These are phyloP conservation scores for Suillus bovinus DNA, from an alignment of 768 basidiomycete species.

Conservation along the genomic window DNA sequence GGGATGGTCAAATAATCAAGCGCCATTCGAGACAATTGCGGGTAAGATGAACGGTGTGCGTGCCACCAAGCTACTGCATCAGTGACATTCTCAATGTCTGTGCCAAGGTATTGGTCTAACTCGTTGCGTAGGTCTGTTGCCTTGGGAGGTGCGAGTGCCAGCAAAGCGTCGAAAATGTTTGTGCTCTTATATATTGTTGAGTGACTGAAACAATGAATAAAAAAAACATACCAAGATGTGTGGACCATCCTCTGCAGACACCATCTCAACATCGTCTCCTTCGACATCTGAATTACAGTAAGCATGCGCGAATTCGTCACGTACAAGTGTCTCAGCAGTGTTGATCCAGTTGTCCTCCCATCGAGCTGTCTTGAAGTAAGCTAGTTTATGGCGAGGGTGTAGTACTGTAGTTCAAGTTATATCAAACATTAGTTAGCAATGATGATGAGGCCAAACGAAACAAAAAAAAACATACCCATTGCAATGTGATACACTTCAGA, in stretches of 20 bases:
- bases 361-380: conserved; percentile 27
- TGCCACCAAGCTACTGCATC: conserved; percentile 35
- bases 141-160: conserved; percentile 19
- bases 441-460: background rate
- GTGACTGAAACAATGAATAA: no score
- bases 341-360: conserved; percentile 30
- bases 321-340: conserved; percentile 24
- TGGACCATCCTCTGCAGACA: no score
- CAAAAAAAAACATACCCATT: conserved; percentile 24
- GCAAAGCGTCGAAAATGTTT: conserved; percentile 35
- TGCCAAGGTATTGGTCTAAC: conserved; percentile 30
- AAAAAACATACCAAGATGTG: no score
- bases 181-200: no score
- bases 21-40: conserved; percentile 34
- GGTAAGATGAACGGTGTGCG: conserved; percentile 21
- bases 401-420: conserved; percentile 30
- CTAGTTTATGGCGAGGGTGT: conserved; percentile 29
- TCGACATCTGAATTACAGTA: no score
- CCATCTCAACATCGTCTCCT: no score
- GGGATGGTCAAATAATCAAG: conserved; percentile 34
- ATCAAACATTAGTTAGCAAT: no score
- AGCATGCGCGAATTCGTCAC: conserved; percentile 16
- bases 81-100: conserved; percentile 23
- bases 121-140: conserved; percentile 23
- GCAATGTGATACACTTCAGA: conserved; percentile 28